These are phyloP conservation scores for Ambrosiella xylebori DNA, from an alignment of 2,329 filamentous ascomycete species.

Conservation along the genomic window DNA sequence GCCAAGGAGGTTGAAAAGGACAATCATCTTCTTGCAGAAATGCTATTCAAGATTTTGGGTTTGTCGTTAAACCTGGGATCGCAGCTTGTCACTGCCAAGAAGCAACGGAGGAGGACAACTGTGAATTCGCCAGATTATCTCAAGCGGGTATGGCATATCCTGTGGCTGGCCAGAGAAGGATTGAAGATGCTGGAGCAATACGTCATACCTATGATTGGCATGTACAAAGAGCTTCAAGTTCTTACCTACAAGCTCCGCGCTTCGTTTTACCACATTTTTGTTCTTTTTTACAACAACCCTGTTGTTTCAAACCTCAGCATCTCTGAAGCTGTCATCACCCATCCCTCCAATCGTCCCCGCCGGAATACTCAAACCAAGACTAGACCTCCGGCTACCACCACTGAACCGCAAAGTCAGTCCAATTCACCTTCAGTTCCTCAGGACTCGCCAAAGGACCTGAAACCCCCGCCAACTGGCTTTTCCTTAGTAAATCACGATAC, in stretches of 20 bases:
- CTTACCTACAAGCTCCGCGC: conserved; percentile 82
- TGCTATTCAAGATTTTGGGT: conserved; percentile 80
- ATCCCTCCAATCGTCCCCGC: conserved; percentile 19
- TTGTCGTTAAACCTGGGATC: conserved; percentile 76
- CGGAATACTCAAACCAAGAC: neutral
- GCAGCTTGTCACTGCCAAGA: conserved; percentile 67
- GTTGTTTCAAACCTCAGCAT: conserved; percentile 47
- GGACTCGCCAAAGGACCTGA: conserved; percentile 34
- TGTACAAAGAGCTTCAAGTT: conserved; percentile 69
- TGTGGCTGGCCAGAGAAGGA: conserved; percentile 90
- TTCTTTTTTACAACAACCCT: conserved; percentile 85
- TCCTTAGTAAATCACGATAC: conserved; percentile 21
- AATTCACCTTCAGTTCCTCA: conserved; percentile 30
- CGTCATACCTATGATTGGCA: conserved; percentile 67
- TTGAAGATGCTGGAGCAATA: conserved; percentile 74
- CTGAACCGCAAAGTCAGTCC: conserved; percentile 26
- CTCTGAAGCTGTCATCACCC: conserved; percentile 22
- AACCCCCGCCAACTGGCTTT: conserved; percentile 38
- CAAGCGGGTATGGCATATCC: conserved; percentile 70
- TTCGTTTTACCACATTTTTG: conserved; percentile 92
- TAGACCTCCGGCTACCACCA: conserved; percentile 15
- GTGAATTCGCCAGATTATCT: conserved; percentile 64
- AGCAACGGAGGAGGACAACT: conserved; percentile 64
- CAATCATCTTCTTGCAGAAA: conserved; percentile 62
- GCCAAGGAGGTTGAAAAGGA: conserved; percentile 62